A percentile compares a stretch with the other conserved stretches of the same genome.
Evolutionary conservation across 2,329 filamentous ascomycete genomes (phyloP).

Genomic region (Aaosphaeria arxii): DNA sequence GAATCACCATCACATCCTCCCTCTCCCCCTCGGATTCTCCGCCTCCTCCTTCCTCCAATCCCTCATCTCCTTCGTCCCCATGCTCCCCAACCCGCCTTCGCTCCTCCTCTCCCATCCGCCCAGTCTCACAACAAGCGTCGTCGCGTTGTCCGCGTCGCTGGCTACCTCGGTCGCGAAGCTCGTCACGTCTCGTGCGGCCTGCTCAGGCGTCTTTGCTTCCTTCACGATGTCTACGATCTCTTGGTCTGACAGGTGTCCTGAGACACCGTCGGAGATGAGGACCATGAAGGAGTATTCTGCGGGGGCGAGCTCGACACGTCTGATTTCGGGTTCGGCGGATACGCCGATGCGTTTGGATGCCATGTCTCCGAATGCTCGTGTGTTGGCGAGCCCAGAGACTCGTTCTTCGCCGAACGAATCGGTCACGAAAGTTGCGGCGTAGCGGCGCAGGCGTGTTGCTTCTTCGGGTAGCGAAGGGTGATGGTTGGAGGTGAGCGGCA

Average conservation of each 20-base stretch:
- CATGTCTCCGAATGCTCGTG: constrained; percentile 91
- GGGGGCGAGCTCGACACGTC: constrained; percentile 71
- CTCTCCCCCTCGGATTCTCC: constrained; percentile 70
- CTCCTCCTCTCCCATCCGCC: constrained; percentile 67
- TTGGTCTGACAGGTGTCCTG: constrained; percentile 81
- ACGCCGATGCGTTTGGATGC: constrained; percentile 88
- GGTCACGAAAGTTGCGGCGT: constrained; percentile 81
- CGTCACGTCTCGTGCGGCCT: constrained; percentile 76
- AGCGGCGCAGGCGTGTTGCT: constrained; percentile 77
- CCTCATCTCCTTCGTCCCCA: constrained; percentile 89
- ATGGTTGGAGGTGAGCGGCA: constrained; percentile 85
- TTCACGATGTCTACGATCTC: constrained; percentile 96
- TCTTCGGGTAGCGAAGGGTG: constrained; percentile 87
- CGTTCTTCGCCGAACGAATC: constrained; percentile 98
- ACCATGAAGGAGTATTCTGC: constrained; percentile 89
- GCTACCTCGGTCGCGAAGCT: constrained; percentile 84
- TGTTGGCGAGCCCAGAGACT: constrained; percentile 90
- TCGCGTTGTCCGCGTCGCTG: constrained; percentile 61
- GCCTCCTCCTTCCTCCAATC: constrained; percentile 81
- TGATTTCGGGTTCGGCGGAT: constrained; percentile 87
- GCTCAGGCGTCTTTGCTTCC: constrained; percentile 85
- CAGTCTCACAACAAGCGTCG: constrained; percentile 60
- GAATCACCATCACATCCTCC: neutral
- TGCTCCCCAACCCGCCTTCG: constrained; percentile 82
- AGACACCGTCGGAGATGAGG: constrained; percentile 84